A percentile compares a stretch with the other conserved stretches of the same genome.
These are phyloP conservation scores for Fusarium acutatum DNA, from an alignment of 2,329 filamentous ascomycete genomes.

Conservation along the genomic window DNA sequence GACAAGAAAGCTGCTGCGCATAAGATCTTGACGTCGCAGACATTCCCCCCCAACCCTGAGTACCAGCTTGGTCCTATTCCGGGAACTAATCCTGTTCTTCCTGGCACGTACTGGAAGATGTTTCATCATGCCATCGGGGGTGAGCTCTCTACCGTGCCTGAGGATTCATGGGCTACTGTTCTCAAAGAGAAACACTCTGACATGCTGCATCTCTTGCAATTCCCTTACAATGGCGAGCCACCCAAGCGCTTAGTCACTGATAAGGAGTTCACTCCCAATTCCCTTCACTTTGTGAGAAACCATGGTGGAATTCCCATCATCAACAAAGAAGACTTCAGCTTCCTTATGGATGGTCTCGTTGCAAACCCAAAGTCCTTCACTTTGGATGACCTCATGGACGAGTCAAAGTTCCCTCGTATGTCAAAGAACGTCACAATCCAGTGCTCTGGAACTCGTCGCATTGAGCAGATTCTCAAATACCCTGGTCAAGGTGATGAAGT, in stretches of 20 bases:
- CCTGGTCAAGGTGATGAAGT: conserved; percentile 73
- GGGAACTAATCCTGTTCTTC: conserved; percentile 64
- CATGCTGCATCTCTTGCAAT: conserved; percentile 70
- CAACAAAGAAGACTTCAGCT: conserved; percentile 60
- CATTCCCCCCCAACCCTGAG: conserved; percentile 55
- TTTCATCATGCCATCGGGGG: conserved; percentile 62
- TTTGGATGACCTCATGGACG: conserved; percentile 67
- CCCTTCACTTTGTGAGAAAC: conserved; percentile 71
- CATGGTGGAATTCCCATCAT: conserved; percentile 77
- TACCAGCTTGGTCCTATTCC: conserved; percentile 65
- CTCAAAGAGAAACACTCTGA: conserved; percentile 65
- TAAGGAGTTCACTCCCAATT: conserved; percentile 67
- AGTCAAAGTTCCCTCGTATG: conserved; percentile 66
- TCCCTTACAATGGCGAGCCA: conserved; percentile 71
- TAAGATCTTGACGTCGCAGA: conserved; percentile 52
- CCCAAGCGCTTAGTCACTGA: conserved; percentile 65
- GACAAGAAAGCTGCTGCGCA: conserved; percentile 70
- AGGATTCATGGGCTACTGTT: conserved; percentile 66
- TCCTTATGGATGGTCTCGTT: conserved; percentile 69
- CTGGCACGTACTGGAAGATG: conserved; percentile 64
- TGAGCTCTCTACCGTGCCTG: conserved; percentile 56
- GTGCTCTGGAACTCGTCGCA: conserved; percentile 73
- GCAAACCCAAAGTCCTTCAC: conserved; percentile 65
- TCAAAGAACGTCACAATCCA: conserved; percentile 70
- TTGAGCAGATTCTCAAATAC: conserved; percentile 73